phyloP scores from a whole-genome alignment of 768 basidiomycete genomes.

The Mycena vulgaris region DNA sequence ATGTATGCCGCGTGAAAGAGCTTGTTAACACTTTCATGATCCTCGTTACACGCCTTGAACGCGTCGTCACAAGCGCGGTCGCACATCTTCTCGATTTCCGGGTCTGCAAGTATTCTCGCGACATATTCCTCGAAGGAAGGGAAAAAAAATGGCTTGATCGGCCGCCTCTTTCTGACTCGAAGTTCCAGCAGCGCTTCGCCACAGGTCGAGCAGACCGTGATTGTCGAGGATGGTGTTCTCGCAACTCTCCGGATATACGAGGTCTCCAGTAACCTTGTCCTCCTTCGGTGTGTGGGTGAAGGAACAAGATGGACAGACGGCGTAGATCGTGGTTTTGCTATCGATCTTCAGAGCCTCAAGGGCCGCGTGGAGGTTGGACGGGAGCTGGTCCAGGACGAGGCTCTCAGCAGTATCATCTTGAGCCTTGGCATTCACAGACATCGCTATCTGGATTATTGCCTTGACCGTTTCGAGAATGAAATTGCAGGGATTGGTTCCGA shows the following conservation, averaged over 20 bases:
- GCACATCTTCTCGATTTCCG: slow-evolving; percentile 28
- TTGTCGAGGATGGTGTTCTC: slow-evolving; percentile 5
- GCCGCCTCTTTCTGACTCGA: slow-evolving; percentile 12
- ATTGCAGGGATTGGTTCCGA: slow-evolving; percentile 11
- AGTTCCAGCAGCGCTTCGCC: background rate
- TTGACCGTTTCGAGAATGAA: slow-evolving; percentile 24
- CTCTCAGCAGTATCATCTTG: background rate
- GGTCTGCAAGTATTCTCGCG: slow-evolving; percentile 31
- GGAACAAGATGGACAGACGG: slow-evolving; percentile 37
- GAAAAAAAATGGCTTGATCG: slow-evolving; percentile 35
- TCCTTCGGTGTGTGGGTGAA: slow-evolving; percentile 31
- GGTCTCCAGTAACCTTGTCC: slow-evolving; percentile 11
- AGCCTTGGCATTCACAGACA: slow-evolving; percentile 16
- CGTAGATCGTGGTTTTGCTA: slow-evolving; percentile 29
- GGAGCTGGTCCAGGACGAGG: slow-evolving; percentile 35
- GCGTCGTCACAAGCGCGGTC: slow-evolving; percentile 33
- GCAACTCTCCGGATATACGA: slow-evolving; percentile 27
- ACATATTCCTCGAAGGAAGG: slow-evolving; percentile 38
- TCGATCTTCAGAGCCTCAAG: slow-evolving; percentile 33
- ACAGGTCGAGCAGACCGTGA: background rate
- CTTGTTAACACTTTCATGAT: slow-evolving; percentile 14
- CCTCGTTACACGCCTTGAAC: background rate
- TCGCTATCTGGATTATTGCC: slow-evolving; percentile 21
- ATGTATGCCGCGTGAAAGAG: slow-evolving; percentile 45
- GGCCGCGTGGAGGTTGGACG: slow-evolving; percentile 31